Conservation (phyloP, 2,329 filamentous ascomycete genomes). For the Iodosphaeria phyllophila region DNA sequence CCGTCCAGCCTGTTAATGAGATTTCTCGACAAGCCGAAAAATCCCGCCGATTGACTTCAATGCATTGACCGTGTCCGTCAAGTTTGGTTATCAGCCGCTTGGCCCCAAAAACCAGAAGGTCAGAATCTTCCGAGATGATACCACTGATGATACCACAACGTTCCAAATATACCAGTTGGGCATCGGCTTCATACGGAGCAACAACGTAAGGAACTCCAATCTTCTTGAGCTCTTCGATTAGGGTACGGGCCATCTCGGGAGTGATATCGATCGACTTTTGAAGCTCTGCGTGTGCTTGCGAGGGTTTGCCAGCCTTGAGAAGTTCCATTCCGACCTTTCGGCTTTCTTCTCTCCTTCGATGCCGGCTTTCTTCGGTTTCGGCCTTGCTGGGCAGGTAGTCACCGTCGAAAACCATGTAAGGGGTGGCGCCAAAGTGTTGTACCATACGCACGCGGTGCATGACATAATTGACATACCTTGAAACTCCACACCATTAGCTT, state of each 20-base stretch:
- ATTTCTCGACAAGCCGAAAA: constrained; percentile 81
- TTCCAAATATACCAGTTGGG: constrained; percentile 91
- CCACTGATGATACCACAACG: constrained; percentile 66
- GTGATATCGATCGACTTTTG: constrained; percentile 95
- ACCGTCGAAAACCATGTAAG: constrained; percentile 91
- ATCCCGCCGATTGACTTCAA: constrained; percentile 78
- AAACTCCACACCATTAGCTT: constrained; percentile 7
- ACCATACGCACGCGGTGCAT: constrained; percentile 89
- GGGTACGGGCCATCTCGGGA: constrained; percentile 77
- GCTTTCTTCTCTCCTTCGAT: constrained; percentile 58
- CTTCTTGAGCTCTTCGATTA: constrained; percentile 84
- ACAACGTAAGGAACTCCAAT: constrained; percentile 72
- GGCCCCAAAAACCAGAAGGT: constrained; percentile 86
- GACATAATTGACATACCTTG: constrained; percentile 73
- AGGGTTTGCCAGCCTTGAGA: constrained; percentile 59
- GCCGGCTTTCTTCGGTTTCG: constrained; percentile 61
- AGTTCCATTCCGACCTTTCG: constrained; percentile 60
- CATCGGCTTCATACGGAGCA: constrained; percentile 91
- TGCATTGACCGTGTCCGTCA: constrained; percentile 80
- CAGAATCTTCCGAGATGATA: constrained; percentile 91
- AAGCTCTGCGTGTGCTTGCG: constrained; percentile 68
- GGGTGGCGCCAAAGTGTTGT: constrained; percentile 80
- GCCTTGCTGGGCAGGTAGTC: constrained; percentile 90
- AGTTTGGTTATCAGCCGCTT: constrained; percentile 83
- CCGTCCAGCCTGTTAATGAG: constrained; percentile 79